These are phyloP conservation scores for Neocucurbitaria cava DNA, from an alignment of 2,329 filamentous ascomycete genomes.

Conservation along the genomic window DNA sequence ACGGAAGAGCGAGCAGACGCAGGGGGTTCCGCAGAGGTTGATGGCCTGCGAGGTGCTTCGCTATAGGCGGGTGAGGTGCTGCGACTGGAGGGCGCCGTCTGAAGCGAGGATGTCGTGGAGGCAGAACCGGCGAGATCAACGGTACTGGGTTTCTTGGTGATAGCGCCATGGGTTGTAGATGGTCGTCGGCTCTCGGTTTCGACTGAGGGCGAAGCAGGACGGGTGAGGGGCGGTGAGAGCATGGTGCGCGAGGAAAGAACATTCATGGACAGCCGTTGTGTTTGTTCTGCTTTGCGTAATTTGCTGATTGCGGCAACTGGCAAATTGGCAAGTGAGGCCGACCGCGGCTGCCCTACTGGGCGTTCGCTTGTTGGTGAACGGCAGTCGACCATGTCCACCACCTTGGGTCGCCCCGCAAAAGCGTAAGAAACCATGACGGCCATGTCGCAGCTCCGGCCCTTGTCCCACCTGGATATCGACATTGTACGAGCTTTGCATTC, in stretches of 20 bases:
- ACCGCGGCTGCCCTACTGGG: conserved; percentile 33
- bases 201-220: conserved; percentile 32
- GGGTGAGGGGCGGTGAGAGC: conserved; percentile 18
- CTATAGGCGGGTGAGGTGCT: conserved; percentile 33
- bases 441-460: conserved; percentile 46
- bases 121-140: conserved; percentile 29
- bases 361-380: conserved; percentile 23
- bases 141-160: conserved; percentile 26
- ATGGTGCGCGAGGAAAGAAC: conserved; percentile 18
- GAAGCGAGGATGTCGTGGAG: conserved; percentile 32
- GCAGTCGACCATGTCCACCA: conserved; percentile 42
- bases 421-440: conserved; percentile 48
- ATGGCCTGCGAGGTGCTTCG: conserved; percentile 29
- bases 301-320: conserved; percentile 38
- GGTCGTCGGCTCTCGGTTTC: conserved; percentile 34
- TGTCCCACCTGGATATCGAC: conserved; percentile 42
- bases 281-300: conserved; percentile 33
- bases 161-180: conserved; percentile 37
- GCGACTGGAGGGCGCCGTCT: conserved; percentile 29
- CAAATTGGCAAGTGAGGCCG: conserved; percentile 44
- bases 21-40: conserved; percentile 21
- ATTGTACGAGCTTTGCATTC: conserved; percentile 40
- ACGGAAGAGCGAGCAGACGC: conserved; percentile 35
- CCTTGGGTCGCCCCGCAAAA: conserved; percentile 47
- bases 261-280: conserved; percentile 36